A percentile compares a stretch with the other conserved stretches of the same genome.
Conservation (phyloP, 805 yeast genomes). For the Lipomyces yamadae region DNA sequence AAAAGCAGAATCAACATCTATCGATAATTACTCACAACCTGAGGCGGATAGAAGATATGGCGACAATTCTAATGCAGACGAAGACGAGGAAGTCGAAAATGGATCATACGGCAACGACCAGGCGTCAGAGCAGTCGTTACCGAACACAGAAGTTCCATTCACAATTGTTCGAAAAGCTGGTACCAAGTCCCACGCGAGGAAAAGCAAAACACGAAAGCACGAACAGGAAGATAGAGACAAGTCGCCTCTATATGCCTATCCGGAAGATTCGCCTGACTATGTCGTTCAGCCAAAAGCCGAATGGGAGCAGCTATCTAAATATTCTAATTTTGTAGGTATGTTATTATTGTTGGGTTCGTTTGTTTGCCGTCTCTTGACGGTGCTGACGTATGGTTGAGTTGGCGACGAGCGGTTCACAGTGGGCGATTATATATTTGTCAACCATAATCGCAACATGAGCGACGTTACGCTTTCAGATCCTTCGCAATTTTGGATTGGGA, state of each 20-base stretch:
- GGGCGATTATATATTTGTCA: constrained; percentile 34
- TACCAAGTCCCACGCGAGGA: constrained; percentile 6
- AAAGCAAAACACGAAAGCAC: constrained; percentile 6
- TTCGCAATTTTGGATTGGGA: constrained; percentile 28
- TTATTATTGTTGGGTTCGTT: background rate
- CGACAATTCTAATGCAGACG: constrained; percentile 15
- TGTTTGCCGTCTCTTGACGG: background rate
- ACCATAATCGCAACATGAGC: constrained; percentile 14
- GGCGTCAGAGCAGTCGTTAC: background rate
- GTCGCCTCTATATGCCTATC: constrained; percentile 4
- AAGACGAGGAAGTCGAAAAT: constrained; percentile 17
- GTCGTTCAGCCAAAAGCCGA: constrained; percentile 21
- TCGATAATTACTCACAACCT: background rate
- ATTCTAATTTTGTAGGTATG: constrained; percentile 27
- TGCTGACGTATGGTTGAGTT: constrained; percentile 11
- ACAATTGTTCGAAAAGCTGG: constrained; percentile 2
- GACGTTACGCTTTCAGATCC: constrained; percentile 14
- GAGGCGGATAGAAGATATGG: background rate
- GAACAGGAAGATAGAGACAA: background rate
- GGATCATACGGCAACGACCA: constrained; percentile 4
- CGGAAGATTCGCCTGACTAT: constrained; percentile 23
- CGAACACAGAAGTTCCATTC: constrained; percentile 14
- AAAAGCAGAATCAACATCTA: background rate
- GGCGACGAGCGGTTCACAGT: constrained; percentile 27
- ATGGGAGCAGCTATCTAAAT: constrained; percentile 23